Conservation (phyloP, 495 filamentous ascomycete genomes). For the Cenococcum geophilum region DNA sequence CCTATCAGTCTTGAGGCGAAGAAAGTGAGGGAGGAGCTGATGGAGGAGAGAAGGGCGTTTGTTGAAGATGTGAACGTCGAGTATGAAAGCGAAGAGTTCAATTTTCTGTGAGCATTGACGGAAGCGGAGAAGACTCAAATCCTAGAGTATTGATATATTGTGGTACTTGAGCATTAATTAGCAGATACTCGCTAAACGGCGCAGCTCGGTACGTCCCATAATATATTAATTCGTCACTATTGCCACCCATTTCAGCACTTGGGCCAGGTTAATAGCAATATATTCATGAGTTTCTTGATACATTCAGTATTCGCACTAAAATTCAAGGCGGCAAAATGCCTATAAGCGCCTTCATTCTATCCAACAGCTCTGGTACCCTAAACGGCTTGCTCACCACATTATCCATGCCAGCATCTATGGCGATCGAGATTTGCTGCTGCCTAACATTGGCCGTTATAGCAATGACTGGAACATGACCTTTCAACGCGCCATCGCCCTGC, state of each 20-base stretch:
- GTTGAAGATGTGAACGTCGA: background rate
- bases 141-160: no score
- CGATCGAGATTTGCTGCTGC: slow-evolving; percentile 28
- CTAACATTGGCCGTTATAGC: slow-evolving; percentile 37
- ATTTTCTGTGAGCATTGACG: slow-evolving; percentile 5
- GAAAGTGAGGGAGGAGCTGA: background rate
- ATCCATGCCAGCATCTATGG: slow-evolving; percentile 36
- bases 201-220: no score
- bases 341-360: slow-evolving; percentile 7
- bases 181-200: no score
- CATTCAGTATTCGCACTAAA: no score
- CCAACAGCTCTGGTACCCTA: slow-evolving; percentile 15
- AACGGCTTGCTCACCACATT: slow-evolving; percentile 25
- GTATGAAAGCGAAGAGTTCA: slow-evolving; percentile 1
- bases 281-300: no score
- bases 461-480: slow-evolving; percentile 27
- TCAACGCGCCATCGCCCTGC: slow-evolving; percentile 22
- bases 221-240: no score
- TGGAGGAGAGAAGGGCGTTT: slow-evolving; percentile 2
- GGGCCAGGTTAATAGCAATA: no score
- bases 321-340: background rate
- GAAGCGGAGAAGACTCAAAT: no score
- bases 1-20: slow-evolving; percentile 11
- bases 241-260: no score
- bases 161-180: no score